Base-by-base conservation (phyloP, 192 early-diverging fungal genomes). In the Haplosporangium gracile region DNA sequence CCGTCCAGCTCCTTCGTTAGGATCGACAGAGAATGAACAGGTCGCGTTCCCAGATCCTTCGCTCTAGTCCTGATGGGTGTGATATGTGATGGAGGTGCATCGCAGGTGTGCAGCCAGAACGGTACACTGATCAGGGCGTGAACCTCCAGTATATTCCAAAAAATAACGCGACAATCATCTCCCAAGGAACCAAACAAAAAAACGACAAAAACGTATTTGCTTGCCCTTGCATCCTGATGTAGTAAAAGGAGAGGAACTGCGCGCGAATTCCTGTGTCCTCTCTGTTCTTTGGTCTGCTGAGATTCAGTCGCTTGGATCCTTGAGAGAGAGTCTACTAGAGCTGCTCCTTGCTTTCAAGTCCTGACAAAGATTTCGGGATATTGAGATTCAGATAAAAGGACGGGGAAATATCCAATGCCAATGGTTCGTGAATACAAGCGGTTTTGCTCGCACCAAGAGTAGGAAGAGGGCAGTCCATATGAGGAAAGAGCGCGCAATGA, bases 221-320 rank as follows among this genome's bases (percentile, higher is more conserved):
- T 74, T 79, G 78, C 71, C 78, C 78, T 73, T 71, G 49, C 40
- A 22, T 79, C 78, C 71, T 51, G 78, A 71, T 24, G 26, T 39
- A 24, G 60, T 65, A 20, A 18, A 5, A 65, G 60, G n/a, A 15
- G 60, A 32, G 60, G 32, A 11, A 15, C 60, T 29, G 26, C 2
- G 4, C 11, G 60, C 10, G 49, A 32, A 65, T 26, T 24, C 60
- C 11, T 32, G 10, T 16, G 26, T 34, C 29, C 26, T 65, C 26
- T 9, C 11, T 65, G 29, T 29, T 65, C 60, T 15, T 3, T 65
- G 29, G 60, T 65, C 60, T 32, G 60, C 13, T 32, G 0, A 65
- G 60, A 32, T 65, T 32, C 29, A 32, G 29, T 65, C 29, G 60
- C 60, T 32, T 65, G 60, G 60, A 65, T 32, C 26, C 60, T 32